Evolutionary conservation across 257 asterid species (phyloP), one percentile per base, ranked within the genome.

Genomic region (Linderniella brevidens): DNA sequence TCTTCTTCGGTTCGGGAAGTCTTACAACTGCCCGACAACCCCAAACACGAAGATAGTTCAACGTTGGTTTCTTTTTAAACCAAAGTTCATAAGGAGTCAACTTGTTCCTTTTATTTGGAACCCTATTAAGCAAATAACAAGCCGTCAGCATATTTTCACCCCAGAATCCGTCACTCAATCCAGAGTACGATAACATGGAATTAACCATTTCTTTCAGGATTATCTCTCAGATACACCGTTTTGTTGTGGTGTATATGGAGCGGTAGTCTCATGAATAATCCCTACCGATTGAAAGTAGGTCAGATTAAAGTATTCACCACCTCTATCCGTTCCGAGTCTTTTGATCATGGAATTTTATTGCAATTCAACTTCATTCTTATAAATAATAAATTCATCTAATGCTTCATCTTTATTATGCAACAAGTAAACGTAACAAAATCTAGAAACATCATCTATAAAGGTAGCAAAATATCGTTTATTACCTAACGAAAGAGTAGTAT

Each of bases 281-380:
- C 32, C 44, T 11, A 40, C 9, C 4, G 44, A 40, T 40, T 40
- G 44, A 13, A 40, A 40, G 15, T 25, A 40, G 15, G 14, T 9
- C 13, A 4, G 44, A 40, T 40, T 13, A 40, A 40, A 40, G 15
- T 40, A 40, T 13, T 40, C 44, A 40, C 44, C 14, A 40, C 13
- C 44, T 40, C 13, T 40, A 40, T 40, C 44, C 14, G 44, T 40
- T 40, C 15, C 9, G 14, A 40, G 15, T 13, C 15, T 9, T 40
- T 40, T 40, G 13, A 40, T 40, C 13, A 11, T 11, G 1, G 14
- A 3, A 40, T 40, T 40, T 40, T 40, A 9, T 40, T 40, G 44
- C 44, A 40, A 40, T 40, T 40, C 44, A 40, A 40, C 44, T 9
- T 40, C 44, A 40, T 40, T 40, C 44, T 40, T 40, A 40, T 40